These are phyloP conservation scores for Pseudognaphalium luteoalbum DNA, from an alignment of 129 eudicot genomes.

Conservation along the genomic window DNA sequence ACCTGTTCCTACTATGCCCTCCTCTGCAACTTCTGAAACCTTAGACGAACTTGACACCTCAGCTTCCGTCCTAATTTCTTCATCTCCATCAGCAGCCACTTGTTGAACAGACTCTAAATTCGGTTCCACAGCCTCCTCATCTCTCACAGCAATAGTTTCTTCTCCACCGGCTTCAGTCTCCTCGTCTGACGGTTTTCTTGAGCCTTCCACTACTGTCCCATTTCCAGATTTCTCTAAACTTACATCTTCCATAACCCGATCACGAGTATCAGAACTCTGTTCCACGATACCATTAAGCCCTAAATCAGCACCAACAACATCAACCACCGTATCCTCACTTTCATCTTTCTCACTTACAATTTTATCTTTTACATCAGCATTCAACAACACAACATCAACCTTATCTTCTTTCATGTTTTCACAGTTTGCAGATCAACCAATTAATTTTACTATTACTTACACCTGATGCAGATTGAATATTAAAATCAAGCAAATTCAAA, in stretches of 20 bases:
- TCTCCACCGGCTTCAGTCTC: conserved; percentile 15
- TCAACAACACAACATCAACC: conserved; percentile 33
- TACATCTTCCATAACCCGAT: conserved; percentile 27
- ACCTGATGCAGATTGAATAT: background rate
- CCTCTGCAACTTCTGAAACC: conserved; percentile 28
- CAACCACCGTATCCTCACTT: conserved; percentile 67
- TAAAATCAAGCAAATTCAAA: background rate
- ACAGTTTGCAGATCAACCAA: background rate
- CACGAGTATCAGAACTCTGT: background rate
- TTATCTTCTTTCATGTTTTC: conserved; percentile 46
- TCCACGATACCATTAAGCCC: conserved; percentile 2
- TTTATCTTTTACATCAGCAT: conserved; percentile 27
- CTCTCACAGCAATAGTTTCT: background rate
- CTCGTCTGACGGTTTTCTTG: conserved; percentile 5
- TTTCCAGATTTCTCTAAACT: conserved; percentile 1
- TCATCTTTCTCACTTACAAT: conserved; percentile 39
- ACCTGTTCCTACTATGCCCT: conserved; percentile 25
- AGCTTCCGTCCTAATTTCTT: conserved; percentile 27
- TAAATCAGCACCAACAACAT: conserved; percentile 51
- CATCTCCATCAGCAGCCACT: background rate
- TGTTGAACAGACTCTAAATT: conserved; percentile 13
- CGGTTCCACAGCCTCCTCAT: conserved; percentile 16
- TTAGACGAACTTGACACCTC: conserved; percentile 10
- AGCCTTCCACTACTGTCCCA: conserved; percentile 4
- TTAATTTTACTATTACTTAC: too few relatives aligned